phyloP scores from a whole-genome alignment of 495 filamentous ascomycete genomes.

The Haplographium delicatum region DNA sequence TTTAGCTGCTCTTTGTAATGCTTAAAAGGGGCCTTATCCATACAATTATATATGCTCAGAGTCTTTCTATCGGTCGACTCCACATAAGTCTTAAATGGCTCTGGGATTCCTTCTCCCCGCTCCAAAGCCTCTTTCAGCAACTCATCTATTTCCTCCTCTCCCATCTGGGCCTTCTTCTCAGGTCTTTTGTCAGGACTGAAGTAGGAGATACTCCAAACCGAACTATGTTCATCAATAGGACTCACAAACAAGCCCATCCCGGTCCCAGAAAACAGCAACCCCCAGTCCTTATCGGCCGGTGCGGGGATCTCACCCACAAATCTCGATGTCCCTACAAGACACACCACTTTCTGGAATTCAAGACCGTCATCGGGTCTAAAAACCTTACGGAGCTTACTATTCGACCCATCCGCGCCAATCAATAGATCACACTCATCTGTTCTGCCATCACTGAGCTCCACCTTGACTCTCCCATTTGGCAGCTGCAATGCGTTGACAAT shows the following conservation, averaged over 20 bases:
- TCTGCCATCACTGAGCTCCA: conserved; percentile 8
- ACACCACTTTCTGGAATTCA: conserved; percentile 29
- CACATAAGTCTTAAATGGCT: conserved; percentile 31
- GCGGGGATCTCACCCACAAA: conserved; percentile 25
- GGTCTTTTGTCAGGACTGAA: conserved; percentile 15
- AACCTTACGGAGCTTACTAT: conserved; percentile 32
- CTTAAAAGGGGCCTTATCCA: conserved; percentile 33
- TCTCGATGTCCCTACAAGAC: conserved; percentile 26
- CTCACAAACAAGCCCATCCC: conserved; percentile 33
- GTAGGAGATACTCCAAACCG: conserved; percentile 31
- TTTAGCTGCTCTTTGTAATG: conserved; percentile 20
- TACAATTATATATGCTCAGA: conserved; percentile 26
- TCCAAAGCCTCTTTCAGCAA: conserved; percentile 26
- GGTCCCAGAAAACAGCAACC: conserved; percentile 25
- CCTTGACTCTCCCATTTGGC: conserved; percentile 13
- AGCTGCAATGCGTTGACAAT: conserved; percentile 15
- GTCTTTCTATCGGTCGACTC: conserved; percentile 28
- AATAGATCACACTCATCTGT: conserved; percentile 34
- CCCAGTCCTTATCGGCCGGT: conserved; percentile 30
- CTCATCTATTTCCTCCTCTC: conserved; percentile 3
- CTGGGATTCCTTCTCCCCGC: conserved; percentile 24
- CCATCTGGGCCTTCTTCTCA: neutral
- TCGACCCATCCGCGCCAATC: conserved; percentile 34
- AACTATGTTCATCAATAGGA: conserved; percentile 28
- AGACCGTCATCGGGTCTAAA: conserved; percentile 32